Percentiles rank a stretch among this genome's conserved stretches.
These are phyloP conservation scores for Oenanthe sinensis DNA, from an alignment of 129 eudicot species.

Conservation along the genomic window DNA sequence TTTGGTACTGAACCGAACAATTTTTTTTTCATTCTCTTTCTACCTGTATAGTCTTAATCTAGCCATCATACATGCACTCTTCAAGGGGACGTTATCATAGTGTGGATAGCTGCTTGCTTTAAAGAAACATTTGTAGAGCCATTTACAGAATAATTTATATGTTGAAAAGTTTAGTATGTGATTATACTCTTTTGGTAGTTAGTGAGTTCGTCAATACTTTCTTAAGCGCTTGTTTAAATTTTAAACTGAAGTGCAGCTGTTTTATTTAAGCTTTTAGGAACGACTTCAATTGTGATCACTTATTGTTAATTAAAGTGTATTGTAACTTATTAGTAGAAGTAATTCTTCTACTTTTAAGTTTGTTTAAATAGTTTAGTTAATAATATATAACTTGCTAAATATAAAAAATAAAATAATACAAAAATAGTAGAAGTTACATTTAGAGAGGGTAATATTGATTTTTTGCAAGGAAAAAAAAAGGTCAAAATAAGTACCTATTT, in stretches of 20 bases:
- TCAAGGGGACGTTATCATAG: background rate
- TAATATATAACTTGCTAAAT: too few species aligned
- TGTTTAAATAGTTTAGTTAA: too few species aligned
- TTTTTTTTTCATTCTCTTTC: background rate
- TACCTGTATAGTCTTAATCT: background rate
- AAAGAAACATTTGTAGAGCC: background rate
- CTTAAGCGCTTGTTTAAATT: background rate
- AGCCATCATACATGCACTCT: background rate
- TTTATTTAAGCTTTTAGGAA: background rate
- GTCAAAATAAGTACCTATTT: background rate
- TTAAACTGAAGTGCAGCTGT: background rate
- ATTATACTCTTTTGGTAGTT: background rate
- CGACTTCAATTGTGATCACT: background rate
- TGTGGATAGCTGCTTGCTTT: background rate
- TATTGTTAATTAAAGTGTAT: too few species aligned
- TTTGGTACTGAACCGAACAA: background rate
- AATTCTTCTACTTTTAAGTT: background rate
- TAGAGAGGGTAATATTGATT: too few species aligned
- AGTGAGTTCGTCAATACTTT: background rate
- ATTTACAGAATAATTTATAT: background rate
- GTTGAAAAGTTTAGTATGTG: background rate
- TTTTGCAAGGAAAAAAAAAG: too few species aligned
- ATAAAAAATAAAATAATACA: too few species aligned
- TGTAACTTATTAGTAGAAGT: too few species aligned
- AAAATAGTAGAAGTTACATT: background rate